These are phyloP conservation scores for Aspergillus kassunensis DNA, from an alignment of 495 filamentous ascomycete species.

Conservation along the genomic window DNA sequence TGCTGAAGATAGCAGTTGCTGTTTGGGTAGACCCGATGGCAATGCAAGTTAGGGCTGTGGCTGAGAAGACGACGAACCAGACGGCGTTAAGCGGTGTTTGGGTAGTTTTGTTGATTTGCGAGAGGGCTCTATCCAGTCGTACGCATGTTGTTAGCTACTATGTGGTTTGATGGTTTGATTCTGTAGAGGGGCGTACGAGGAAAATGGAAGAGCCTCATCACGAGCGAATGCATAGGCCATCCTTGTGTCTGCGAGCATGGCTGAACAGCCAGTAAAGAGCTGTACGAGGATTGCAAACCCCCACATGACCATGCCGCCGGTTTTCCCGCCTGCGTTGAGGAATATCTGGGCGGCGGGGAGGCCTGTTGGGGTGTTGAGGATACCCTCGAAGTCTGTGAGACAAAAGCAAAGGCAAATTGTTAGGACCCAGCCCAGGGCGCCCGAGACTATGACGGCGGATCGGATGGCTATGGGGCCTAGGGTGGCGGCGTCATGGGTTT, in stretches of 20 bases:
- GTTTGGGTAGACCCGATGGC: constrained; percentile 66
- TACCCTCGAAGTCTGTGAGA: constrained; percentile 58
- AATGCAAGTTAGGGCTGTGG: constrained; percentile 57
- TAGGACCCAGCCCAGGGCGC: constrained; percentile 59
- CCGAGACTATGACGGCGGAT: constrained; percentile 62
- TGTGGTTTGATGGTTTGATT: neutral
- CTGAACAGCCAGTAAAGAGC: constrained; percentile 67
- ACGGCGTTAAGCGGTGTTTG: constrained; percentile 65
- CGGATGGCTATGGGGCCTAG: constrained; percentile 62
- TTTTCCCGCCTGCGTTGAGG: constrained; percentile 60
- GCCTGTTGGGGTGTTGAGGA: constrained; percentile 59
- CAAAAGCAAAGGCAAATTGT: constrained; percentile 69
- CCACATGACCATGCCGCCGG: constrained; percentile 63
- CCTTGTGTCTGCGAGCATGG: constrained; percentile 65
- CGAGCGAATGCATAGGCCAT: constrained; percentile 73
- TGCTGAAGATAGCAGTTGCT: constrained; percentile 65
- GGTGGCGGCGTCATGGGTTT: constrained; percentile 67
- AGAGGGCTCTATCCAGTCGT: constrained; percentile 47
- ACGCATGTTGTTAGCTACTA: neutral
- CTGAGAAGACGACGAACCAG: constrained; percentile 67
- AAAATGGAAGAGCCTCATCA: constrained; percentile 67
- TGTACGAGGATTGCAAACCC: constrained; percentile 66
- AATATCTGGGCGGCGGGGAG: constrained; percentile 70
- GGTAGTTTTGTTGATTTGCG: constrained; percentile 53
- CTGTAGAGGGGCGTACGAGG: constrained; percentile 35